Evolutionary conservation across 805 yeast species (phyloP), one percentile per base, ranked within the genome.

Genomic region (Metschnikowia kofuensis): DNA sequence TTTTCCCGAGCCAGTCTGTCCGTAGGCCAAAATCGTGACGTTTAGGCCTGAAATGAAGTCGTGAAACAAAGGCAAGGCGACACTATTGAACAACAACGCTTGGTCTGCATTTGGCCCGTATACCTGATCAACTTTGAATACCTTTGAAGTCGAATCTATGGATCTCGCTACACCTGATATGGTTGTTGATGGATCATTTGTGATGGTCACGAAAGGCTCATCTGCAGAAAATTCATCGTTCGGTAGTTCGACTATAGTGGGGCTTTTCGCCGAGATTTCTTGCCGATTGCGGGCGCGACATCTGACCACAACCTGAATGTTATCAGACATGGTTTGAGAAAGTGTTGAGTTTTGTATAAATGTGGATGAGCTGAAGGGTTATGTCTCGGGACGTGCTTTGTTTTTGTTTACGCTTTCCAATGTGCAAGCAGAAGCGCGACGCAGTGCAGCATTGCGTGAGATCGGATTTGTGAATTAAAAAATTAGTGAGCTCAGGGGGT

Each of bases 1-100:
- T 59, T 89, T 89, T 27, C 96, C 96, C 0, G 96, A 87, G 1
- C 96, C 94, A 0, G 96, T 89, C 76, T 89, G 95, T 21, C 85
- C 85, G 60, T 80, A 80, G 0, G 94, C 96, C 55, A 89, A 74
- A 29, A 89, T 77, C 0, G 96, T 86, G 55, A 90, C 89, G 62
- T 88, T 89, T 51, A 54, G 65, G 13, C 85, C 84, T 42, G 64
- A 62, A 42, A 78, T 52, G 62, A 84, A 86, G 16, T 92, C 95
- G 45, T 76, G 69, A 49, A 89, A 67, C 50, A 89, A 77, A 53
- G 91, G 96, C 27, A 77, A 74, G 0, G 91, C 95, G 15, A 85
- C 84, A 27, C 79, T 79, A 21, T 83, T 80, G 57, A 84, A 90
- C 1, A 90, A 64, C 35, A 75, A 68, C 39, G 73, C 68, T 65